Percentiles rank a stretch among this genome's conserved stretches.
These are phyloP conservation scores for Alternaria novae-zelandiae DNA, from an alignment of 2,329 filamentous ascomycete species.

Conservation along the genomic window DNA sequence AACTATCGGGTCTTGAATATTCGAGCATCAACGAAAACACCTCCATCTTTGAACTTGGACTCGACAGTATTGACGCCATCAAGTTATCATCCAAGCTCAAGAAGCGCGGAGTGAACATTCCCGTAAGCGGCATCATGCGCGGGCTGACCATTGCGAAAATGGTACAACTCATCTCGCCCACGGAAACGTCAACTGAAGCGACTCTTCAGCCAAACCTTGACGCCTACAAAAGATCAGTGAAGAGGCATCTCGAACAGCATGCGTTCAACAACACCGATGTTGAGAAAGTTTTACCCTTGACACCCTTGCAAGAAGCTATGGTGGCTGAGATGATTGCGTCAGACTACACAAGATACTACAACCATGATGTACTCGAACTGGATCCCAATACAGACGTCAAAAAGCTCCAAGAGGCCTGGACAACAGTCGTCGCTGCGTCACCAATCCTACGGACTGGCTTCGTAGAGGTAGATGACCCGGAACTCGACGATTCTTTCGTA, in stretches of 20 bases:
- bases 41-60: constrained; percentile 79
- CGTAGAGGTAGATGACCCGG: constrained; percentile 66
- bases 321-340: constrained; percentile 81
- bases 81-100: constrained; percentile 78
- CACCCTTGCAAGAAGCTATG: constrained; percentile 87
- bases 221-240: constrained; percentile 41
- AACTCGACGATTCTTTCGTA: constrained; percentile 62
- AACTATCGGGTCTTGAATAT: constrained; percentile 62
- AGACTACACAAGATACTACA: constrained; percentile 79
- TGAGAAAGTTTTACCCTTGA: constrained; percentile 73
- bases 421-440: constrained; percentile 62
- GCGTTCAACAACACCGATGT: constrained; percentile 49
- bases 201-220: constrained; percentile 20
- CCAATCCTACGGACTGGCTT: constrained; percentile 82
- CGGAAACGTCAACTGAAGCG: not conserved
- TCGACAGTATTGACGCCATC: constrained; percentile 92
- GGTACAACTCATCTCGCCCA: constrained; percentile 35
- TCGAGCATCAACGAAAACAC: constrained; percentile 63
- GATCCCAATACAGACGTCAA: constrained; percentile 60
- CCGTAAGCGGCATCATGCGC: constrained; percentile 80
- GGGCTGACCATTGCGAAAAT: constrained; percentile 72
- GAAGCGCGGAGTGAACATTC: constrained; percentile 63
- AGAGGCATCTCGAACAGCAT: constrained; percentile 48
- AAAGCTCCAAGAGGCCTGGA: constrained; percentile 68
- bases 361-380: constrained; percentile 77